Conservation (phyloP, 2,329 filamentous ascomycete genomes). For the Onygenales sp. region DNA sequence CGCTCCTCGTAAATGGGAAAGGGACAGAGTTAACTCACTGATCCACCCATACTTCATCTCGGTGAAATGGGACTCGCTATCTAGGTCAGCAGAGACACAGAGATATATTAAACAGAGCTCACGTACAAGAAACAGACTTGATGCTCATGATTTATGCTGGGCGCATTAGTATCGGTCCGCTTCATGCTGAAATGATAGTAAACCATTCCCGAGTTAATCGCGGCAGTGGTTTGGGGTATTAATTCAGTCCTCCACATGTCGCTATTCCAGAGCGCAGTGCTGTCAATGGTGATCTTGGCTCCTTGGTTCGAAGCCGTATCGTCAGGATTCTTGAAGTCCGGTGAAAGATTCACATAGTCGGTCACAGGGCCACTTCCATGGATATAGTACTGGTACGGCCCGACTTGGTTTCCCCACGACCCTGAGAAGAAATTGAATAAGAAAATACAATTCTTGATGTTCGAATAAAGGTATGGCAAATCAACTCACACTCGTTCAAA, state of each 20-base stretch:
- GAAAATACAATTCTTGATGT: neutral
- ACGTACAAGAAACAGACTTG: constrained; percentile 48
- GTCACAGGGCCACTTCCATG: constrained; percentile 50
- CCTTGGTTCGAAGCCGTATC: constrained; percentile 55
- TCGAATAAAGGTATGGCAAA: neutral
- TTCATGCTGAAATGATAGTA: constrained; percentile 66
- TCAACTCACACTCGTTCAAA: constrained; percentile 40
- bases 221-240: constrained; percentile 58
- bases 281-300: constrained; percentile 57
- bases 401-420: constrained; percentile 60
- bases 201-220: constrained; percentile 57
- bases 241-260: constrained; percentile 62
- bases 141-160: constrained; percentile 55
- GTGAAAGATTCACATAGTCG: constrained; percentile 53
- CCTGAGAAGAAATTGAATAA: constrained; percentile 22
- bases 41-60: constrained; percentile 63
- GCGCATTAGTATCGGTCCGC: constrained; percentile 49
- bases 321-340: constrained; percentile 55
- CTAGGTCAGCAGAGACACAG: constrained; percentile 25
- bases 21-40: constrained; percentile 9
- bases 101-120: neutral
- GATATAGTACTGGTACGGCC: constrained; percentile 67
- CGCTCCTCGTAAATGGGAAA: neutral
- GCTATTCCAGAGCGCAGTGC: constrained; percentile 5
- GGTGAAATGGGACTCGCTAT: constrained; percentile 63